phyloP scores from a whole-genome alignment of 1,284 basidiomycete species.

The Ustilago crameri region DNA sequence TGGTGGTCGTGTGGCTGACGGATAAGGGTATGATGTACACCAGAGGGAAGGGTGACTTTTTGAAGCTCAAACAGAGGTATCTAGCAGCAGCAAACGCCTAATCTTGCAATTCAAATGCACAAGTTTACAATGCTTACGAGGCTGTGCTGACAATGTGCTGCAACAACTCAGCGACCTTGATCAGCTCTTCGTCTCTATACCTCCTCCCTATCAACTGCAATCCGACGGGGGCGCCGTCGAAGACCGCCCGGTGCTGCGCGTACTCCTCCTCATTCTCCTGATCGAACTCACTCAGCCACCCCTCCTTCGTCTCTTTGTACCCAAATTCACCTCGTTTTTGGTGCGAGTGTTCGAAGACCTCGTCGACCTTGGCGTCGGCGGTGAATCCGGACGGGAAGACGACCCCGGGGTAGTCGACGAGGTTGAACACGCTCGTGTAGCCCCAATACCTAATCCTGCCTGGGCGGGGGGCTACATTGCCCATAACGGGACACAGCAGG shows the following conservation, averaged over 20 bases:
- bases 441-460: conserved; percentile 45
- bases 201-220: conserved; percentile 47
- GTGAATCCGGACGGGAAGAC: conserved; percentile 43
- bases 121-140: no score
- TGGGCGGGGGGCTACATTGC: conserved; percentile 40
- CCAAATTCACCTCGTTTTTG: conserved; percentile 6
- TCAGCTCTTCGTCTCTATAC: conserved; percentile 45
- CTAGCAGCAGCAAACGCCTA: no score
- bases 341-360: conserved; percentile 13
- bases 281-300: conserved; percentile 24
- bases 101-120: no score
- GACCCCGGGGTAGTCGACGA: conserved; percentile 49
- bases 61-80: no score
- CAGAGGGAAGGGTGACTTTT: conserved; percentile 14
- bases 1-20: conserved; percentile 14
- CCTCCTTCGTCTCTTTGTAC: conserved; percentile 2
- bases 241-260: conserved; percentile 34
- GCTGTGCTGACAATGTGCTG: conserved; percentile 27
- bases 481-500: conserved; percentile 40
- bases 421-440: conserved; percentile 55
- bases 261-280: conserved; percentile 33
- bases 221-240: conserved; percentile 47
- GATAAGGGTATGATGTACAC: conserved; percentile 27
- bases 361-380: conserved; percentile 17
- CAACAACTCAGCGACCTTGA: conserved; percentile 36